Evolutionary conservation across 495 filamentous ascomycete species (phyloP).

Genomic region (Tuber microsphaerosporum): DNA sequence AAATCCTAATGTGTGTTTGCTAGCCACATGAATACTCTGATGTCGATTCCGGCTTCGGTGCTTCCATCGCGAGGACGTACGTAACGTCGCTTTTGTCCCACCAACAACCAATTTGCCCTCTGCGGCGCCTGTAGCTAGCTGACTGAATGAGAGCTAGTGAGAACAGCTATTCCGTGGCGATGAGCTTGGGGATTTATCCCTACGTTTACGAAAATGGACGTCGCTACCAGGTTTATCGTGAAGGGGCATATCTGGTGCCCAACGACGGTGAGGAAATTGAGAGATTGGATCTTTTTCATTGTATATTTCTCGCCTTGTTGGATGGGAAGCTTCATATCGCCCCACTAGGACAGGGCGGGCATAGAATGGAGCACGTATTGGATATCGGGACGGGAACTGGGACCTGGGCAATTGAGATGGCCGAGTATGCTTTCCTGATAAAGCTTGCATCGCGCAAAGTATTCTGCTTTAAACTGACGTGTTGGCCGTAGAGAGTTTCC

Average conservation of each 20-base stretch:
- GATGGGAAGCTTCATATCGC: slow-evolving; percentile 50
- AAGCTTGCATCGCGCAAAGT: background rate
- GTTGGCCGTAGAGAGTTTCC: slow-evolving; percentile 20
- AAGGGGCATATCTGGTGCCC: slow-evolving; percentile 58
- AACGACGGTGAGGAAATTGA: slow-evolving; percentile 65
- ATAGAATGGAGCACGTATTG: slow-evolving; percentile 49
- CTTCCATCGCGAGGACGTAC: slow-evolving; percentile 21
- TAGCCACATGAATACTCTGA: slow-evolving; percentile 18
- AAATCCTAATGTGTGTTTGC: background rate
- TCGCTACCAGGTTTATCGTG: slow-evolving; percentile 58
- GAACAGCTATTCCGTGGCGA: slow-evolving; percentile 37
- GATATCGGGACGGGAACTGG: slow-evolving; percentile 64
- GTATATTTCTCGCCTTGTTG: slow-evolving; percentile 51
- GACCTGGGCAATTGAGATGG: slow-evolving; percentile 56
- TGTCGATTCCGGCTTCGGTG: slow-evolving; percentile 22
- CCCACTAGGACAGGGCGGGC: slow-evolving; percentile 45
- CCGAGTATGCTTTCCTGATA: slow-evolving; percentile 31
- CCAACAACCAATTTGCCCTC: background rate
- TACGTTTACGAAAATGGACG: slow-evolving; percentile 54
- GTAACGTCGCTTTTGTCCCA: background rate
- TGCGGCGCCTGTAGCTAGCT: background rate
- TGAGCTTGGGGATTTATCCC: slow-evolving; percentile 41
- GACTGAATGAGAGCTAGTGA: background rate
- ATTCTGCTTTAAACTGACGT: background rate
- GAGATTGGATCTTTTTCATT: slow-evolving; percentile 63